Conservation (phyloP, 345 rosid genomes). For the Camelina hispida region DNA sequence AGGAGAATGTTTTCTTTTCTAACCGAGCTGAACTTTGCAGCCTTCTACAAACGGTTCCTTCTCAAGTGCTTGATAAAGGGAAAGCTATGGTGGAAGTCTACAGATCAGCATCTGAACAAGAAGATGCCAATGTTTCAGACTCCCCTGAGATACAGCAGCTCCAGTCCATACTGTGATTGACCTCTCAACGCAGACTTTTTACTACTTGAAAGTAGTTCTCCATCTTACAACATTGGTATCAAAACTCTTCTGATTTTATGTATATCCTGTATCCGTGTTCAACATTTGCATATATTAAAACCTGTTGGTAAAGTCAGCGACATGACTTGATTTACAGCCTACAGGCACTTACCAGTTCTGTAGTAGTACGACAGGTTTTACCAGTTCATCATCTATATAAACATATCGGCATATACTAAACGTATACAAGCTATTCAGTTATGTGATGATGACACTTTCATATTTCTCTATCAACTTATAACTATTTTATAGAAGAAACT, state of each 20-base stretch:
- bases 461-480: not conserved
- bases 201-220: not conserved
- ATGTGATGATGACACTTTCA: not conserved
- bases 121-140: constrained; percentile 47
- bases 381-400: not conserved
- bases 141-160: constrained; percentile 69
- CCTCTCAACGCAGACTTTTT: not conserved
- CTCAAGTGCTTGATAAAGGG: constrained; percentile 65
- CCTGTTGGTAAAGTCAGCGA: not conserved
- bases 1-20: constrained; percentile 11
- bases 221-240: not conserved
- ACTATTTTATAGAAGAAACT: not conserved
- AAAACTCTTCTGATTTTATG: constrained; percentile 5
- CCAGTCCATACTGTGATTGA: constrained; percentile 64
- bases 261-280: not conserved
- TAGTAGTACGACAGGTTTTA: not conserved
- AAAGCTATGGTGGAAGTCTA: constrained; percentile 76
- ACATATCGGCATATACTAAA: not conserved
- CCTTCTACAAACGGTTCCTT: constrained; percentile 75
- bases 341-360: not conserved
- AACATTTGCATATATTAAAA: not conserved
- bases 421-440: not conserved
- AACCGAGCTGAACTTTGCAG: constrained; percentile 43
- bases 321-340: not conserved
- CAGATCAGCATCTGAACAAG: constrained; percentile 51